Percentiles rank a stretch among this genome's conserved stretches.
Conservation (phyloP, 2,329 filamentous ascomycete species). For the Hypoxylon sp. region DNA sequence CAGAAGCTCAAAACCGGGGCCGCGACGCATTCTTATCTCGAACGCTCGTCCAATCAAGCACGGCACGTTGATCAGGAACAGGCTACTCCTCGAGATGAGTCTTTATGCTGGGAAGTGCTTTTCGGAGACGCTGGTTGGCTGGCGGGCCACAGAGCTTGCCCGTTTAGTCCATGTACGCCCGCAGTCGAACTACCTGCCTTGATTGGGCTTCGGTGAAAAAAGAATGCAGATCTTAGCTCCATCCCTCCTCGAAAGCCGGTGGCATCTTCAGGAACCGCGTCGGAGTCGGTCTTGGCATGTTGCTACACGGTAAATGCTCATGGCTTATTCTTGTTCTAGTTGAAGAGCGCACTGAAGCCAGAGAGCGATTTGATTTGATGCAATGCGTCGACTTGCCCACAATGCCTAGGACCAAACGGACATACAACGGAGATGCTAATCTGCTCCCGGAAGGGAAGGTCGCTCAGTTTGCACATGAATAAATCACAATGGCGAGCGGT, state of each 20-base stretch:
- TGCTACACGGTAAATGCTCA: neutral
- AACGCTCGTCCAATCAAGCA: conserved; percentile 45
- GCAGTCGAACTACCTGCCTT: conserved; percentile 38
- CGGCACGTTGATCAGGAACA: conserved; percentile 42
- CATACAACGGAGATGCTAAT: conserved; percentile 4
- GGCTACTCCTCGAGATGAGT: conserved; percentile 31
- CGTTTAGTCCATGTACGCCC: conserved; percentile 27
- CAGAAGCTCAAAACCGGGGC: conserved; percentile 10
- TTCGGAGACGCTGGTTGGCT: conserved; percentile 37
- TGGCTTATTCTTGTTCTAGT: neutral
- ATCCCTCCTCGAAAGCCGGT: conserved; percentile 14
- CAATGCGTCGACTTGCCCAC: conserved; percentile 1
- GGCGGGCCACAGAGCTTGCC: conserved; percentile 18
- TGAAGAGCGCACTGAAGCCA: neutral
- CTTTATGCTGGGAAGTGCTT: conserved; percentile 24
- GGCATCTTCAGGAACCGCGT: conserved; percentile 12
- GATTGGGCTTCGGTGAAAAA: conserved; percentile 40
- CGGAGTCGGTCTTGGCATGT: too few species aligned
- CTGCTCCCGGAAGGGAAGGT: conserved; percentile 39
- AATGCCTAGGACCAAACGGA: neutral
- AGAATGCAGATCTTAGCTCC: conserved; percentile 13
- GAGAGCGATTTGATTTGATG: neutral
- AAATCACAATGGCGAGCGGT: neutral
- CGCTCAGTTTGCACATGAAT: neutral
- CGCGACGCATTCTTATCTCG: conserved; percentile 40